A percentile compares a stretch with the other conserved stretches of the same genome.
phyloP scores from a whole-genome alignment of 306 rosid genomes.

The Mimosa pudica region DNA sequence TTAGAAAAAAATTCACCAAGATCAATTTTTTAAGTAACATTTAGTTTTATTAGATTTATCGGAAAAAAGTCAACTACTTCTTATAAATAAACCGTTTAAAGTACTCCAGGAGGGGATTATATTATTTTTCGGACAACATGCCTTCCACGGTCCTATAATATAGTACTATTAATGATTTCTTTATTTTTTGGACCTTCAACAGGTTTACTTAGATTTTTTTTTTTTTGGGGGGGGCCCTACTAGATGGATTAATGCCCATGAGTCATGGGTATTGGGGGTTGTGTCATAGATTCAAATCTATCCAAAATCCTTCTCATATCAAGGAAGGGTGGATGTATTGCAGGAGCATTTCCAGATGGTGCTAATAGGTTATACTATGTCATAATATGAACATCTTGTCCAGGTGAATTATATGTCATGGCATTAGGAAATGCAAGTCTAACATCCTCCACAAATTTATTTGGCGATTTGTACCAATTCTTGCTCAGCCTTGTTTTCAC shows the following conservation, averaged over 20 bases:
- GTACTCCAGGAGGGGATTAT: too few species aligned
- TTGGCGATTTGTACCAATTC: constrained; percentile 94
- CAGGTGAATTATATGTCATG: constrained; percentile 87
- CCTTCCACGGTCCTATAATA: too few species aligned
- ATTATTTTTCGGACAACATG: too few species aligned
- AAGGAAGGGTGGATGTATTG: constrained; percentile 64
- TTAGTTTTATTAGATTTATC: too few species aligned
- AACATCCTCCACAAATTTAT: constrained; percentile 98
- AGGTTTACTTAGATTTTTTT: too few species aligned
- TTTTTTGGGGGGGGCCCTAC: constrained; percentile 88
- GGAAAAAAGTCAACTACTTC: too few species aligned
- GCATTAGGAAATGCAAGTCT: constrained; percentile 91
- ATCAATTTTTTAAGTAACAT: too few species aligned
- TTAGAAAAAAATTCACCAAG: too few species aligned
- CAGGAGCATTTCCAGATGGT: constrained; percentile 60
- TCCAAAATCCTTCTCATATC: constrained; percentile 81
- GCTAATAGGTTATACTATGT: constrained; percentile 84
- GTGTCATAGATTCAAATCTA: constrained; percentile 66
- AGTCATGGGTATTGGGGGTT: constrained; percentile 40
- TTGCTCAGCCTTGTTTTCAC: constrained; percentile 78
- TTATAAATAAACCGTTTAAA: too few species aligned
- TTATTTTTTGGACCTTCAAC: too few species aligned
- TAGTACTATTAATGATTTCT: too few species aligned
- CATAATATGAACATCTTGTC: constrained; percentile 96
- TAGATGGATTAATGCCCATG: constrained; percentile 63